These are phyloP conservation scores for Hypoxylon crocopeplum DNA, from an alignment of 495 filamentous ascomycete species.

Conservation along the genomic window DNA sequence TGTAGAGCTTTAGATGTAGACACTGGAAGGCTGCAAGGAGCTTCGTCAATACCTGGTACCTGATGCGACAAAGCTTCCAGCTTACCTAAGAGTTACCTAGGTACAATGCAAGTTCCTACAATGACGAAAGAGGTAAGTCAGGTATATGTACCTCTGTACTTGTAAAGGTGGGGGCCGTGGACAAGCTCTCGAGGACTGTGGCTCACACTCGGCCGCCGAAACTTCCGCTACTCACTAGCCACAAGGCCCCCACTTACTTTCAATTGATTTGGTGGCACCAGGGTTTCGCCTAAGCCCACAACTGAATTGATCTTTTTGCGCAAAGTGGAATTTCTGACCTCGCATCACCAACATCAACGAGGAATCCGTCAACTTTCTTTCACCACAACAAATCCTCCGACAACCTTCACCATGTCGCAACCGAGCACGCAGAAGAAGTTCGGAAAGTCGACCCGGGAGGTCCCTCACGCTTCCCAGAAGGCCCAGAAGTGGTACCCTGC, in stretches of 20 bases:
- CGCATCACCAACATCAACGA: conserved; percentile 41
- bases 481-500: conserved; percentile 99
- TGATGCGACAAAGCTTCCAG: conserved; percentile 8
- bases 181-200: not conserved
- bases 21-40: conserved; percentile 42
- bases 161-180: too few species aligned
- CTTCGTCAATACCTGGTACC: conserved; percentile 37
- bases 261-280: conserved; percentile 40
- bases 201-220: conserved; percentile 5
- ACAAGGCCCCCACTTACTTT: conserved; percentile 22
- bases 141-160: not conserved
- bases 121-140: not conserved
- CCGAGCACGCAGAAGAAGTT: conserved; percentile 86
- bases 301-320: conserved; percentile 46
- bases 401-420: conserved; percentile 69
- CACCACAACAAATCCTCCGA: conserved; percentile 49
- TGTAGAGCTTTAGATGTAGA: too few species aligned
- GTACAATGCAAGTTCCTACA: too few species aligned
- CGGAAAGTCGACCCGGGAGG: conserved; percentile 92
- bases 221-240: conserved; percentile 12
- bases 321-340: conserved; percentile 44
- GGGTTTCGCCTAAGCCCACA: conserved; percentile 48
- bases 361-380: conserved; percentile 38
- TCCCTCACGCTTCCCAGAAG: conserved; percentile 85
- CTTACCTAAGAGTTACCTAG: conserved; percentile 32